Percentiles rank a stretch among this genome's conserved stretches.
phyloP scores from a whole-genome alignment of 495 filamentous ascomycete genomes.

The Podospora didyma region DNA sequence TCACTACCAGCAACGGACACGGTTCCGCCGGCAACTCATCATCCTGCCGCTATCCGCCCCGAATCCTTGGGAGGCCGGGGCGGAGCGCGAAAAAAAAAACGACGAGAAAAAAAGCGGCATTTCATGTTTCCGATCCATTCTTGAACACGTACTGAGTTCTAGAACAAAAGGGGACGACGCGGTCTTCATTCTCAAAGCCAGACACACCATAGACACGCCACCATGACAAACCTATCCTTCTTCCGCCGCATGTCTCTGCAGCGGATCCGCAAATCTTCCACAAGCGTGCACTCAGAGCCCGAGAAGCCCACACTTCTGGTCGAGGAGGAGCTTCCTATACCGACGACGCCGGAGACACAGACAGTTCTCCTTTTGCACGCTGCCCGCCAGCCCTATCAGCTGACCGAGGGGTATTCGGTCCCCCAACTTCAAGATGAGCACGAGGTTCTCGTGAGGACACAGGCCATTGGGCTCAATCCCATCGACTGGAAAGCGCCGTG shows the following conservation, averaged over 20 bases:
- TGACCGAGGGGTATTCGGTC: slow-evolving; percentile 44
- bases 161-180: no score
- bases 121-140: no score
- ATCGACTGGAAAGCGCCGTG: slow-evolving; percentile 73
- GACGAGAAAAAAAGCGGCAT: no score
- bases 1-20: background rate
- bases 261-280: slow-evolving; percentile 6
- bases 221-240: slow-evolving; percentile 13
- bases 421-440: slow-evolving; percentile 32
- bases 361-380: slow-evolving; percentile 42
- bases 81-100: no score
- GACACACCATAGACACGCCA: background rate
- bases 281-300: background rate
- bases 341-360: slow-evolving; percentile 28
- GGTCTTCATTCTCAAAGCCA: no score
- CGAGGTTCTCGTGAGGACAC: slow-evolving; percentile 55
- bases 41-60: background rate
- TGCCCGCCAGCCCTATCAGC: slow-evolving; percentile 37
- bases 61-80: no score
- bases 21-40: background rate
- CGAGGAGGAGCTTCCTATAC: slow-evolving; percentile 1
- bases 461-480: slow-evolving; percentile 64
- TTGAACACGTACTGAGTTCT: no score
- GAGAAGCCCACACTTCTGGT: background rate
- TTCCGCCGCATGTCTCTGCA: slow-evolving; percentile 20